Conservation (phyloP, 305 asterid species). For the Ajuga reptans region DNA sequence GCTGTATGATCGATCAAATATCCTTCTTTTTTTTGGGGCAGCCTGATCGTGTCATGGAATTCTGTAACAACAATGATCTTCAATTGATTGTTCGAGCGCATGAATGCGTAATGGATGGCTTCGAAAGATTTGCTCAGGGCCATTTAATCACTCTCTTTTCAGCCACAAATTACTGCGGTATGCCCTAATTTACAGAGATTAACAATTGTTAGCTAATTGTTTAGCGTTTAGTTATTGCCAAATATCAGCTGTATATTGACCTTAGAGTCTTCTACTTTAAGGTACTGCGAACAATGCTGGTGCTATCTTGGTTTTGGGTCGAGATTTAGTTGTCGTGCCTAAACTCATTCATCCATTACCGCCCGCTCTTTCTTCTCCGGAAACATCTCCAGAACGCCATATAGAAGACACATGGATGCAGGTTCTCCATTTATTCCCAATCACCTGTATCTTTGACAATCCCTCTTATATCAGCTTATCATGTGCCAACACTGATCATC, state of each 20-base stretch:
- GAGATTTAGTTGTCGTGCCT: slow-evolving; percentile 97
- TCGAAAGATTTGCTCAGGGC: slow-evolving; percentile 98
- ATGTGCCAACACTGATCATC: slow-evolving; percentile 8
- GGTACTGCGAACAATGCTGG: slow-evolving; percentile 99
- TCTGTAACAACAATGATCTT: slow-evolving; percentile 91
- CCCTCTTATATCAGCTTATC: not conserved
- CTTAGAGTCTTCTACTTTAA: no score
- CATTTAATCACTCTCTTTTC: slow-evolving; percentile 91
- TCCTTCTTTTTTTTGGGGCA: slow-evolving; percentile 19
- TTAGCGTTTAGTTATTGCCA: not conserved
- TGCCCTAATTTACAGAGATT: slow-evolving; percentile 7
- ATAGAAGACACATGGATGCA: slow-evolving; percentile 98
- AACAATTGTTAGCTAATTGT: not conserved
- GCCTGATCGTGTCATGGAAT: slow-evolving; percentile 99
- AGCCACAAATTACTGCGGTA: slow-evolving; percentile 98
- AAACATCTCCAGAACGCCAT: slow-evolving; percentile 81
- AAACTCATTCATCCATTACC: slow-evolving; percentile 95
- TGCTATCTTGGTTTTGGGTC: slow-evolving; percentile 94
- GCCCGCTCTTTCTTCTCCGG: slow-evolving; percentile 87
- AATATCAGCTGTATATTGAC: no score
- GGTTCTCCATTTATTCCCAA: slow-evolving; percentile 37
- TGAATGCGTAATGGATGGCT: slow-evolving; percentile 99
- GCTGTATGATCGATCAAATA: not conserved
- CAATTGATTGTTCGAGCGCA: slow-evolving; percentile 95
- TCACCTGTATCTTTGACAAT: not conserved